Conservation (phyloP, 345 rosid species). For the Dimocarpus longan region DNA sequence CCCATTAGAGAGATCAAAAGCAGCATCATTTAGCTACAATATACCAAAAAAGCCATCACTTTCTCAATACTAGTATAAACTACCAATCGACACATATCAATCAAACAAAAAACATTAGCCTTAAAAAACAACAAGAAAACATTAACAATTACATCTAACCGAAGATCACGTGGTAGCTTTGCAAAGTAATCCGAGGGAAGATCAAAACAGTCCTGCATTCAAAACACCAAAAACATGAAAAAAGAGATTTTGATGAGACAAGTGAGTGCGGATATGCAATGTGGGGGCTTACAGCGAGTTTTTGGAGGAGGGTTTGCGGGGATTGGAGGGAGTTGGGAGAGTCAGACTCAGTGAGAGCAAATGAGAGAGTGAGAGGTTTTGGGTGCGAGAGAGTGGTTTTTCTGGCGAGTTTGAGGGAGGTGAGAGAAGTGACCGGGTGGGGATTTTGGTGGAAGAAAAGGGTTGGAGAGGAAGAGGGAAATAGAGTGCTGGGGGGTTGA, state of each 20-base stretch:
- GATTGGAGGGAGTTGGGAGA: conserved; percentile 54
- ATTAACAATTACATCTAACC: conserved; percentile 63
- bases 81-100: neutral
- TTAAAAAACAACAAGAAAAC: neutral
- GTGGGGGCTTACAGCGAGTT: conserved; percentile 58
- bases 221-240: neutral
- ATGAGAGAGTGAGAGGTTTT: conserved; percentile 39
- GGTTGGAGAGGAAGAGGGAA: conserved; percentile 31
- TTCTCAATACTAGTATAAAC: neutral
- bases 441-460: conserved; percentile 28
- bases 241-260: neutral
- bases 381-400: conserved; percentile 26
- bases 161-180: conserved; percentile 75
- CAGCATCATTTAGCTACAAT: conserved; percentile 85
- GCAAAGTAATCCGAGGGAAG: conserved; percentile 78
- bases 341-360: conserved; percentile 73
- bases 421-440: conserved; percentile 25
- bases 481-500: conserved; percentile 37
- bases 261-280: neutral
- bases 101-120: neutral
- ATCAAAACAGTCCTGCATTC: conserved; percentile 77
- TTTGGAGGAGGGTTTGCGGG: conserved; percentile 52
- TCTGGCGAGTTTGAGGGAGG: conserved; percentile 30
- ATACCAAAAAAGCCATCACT: neutral
- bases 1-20: conserved; percentile 94